Conservation (phyloP, 2,329 filamentous ascomycete genomes). For the Fusarium secorum region DNA sequence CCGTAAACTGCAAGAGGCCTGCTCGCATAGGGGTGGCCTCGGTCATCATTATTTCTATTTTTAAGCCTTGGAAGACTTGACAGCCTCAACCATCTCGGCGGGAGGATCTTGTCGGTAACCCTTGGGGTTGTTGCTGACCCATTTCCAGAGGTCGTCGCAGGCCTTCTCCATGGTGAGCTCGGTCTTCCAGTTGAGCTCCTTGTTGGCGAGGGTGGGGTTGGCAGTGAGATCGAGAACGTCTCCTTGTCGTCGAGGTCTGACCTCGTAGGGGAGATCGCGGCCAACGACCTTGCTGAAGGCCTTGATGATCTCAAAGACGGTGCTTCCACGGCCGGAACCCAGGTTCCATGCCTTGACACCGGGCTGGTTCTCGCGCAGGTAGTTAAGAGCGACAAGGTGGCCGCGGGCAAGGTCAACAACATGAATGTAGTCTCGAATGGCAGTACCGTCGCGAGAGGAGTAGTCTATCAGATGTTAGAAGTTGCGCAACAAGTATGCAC, state of each 20-base stretch:
- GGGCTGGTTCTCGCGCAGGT: slow-evolving; percentile 82
- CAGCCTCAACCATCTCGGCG: slow-evolving; percentile 73
- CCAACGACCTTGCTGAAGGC: slow-evolving; percentile 91
- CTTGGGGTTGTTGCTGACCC: slow-evolving; percentile 96
- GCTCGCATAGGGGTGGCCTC: slow-evolving; percentile 23
- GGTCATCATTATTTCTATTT: slow-evolving; percentile 10
- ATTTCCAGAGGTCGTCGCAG: slow-evolving; percentile 93
- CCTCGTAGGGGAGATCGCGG: slow-evolving; percentile 84
- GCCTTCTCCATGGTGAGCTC: slow-evolving; percentile 90
- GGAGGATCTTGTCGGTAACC: slow-evolving; percentile 95
- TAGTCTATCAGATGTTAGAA: slow-evolving; percentile 71
- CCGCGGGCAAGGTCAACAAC: slow-evolving; percentile 88
- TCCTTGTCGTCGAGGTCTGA: slow-evolving; percentile 81
- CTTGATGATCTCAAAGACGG: slow-evolving; percentile 96
- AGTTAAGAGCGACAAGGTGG: slow-evolving; percentile 88
- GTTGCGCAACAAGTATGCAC: not conserved
- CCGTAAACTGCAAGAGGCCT: slow-evolving; percentile 23
- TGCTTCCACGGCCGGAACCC: slow-evolving; percentile 92
- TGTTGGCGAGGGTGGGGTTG: slow-evolving; percentile 85
- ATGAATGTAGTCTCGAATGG: slow-evolving; percentile 98
- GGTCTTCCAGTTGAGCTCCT: slow-evolving; percentile 92
- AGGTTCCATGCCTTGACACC: slow-evolving; percentile 97
- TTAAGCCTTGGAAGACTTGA: slow-evolving; percentile 55
- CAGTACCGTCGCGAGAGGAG: slow-evolving; percentile 85
- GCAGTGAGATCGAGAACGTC: slow-evolving; percentile 96